Evolutionary conservation across 2,329 filamentous ascomycete species (phyloP).

Genomic region (Sporothrix variecibatus): DNA sequence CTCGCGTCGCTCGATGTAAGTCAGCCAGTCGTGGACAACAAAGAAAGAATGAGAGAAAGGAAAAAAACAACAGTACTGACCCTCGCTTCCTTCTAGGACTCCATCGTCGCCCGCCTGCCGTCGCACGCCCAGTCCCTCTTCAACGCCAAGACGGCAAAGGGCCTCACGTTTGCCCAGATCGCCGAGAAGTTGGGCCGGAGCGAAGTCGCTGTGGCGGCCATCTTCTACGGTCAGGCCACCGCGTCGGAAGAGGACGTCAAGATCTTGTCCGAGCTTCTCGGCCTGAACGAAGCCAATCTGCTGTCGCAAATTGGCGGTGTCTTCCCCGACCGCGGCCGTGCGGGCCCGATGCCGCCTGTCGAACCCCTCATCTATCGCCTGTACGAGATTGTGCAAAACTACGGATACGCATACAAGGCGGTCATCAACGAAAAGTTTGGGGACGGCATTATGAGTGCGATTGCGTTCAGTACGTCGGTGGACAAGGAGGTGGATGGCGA

Average conservation of each 20-base stretch:
- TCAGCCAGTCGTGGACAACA: not conserved
- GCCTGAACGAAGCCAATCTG: constrained; percentile 55
- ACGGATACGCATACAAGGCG: constrained; percentile 94
- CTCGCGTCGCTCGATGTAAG: constrained; percentile 45
- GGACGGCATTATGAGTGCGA: constrained; percentile 95
- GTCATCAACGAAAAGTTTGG: constrained; percentile 94
- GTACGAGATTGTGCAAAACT: constrained; percentile 95
- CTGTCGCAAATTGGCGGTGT: constrained; percentile 54
- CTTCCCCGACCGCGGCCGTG: constrained; percentile 80
- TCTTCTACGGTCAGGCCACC: constrained; percentile 78
- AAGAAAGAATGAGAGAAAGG: not conserved
- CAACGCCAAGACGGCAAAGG: constrained; percentile 73
- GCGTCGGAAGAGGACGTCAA: constrained; percentile 55
- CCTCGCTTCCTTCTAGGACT: constrained; percentile 49
- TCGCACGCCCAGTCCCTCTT: constrained; percentile 73
- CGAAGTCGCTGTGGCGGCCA: constrained; percentile 80
- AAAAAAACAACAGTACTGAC: not conserved
- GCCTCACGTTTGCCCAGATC: constrained; percentile 78
- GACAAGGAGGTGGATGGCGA: constrained; percentile 90
- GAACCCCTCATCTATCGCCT: constrained; percentile 88
- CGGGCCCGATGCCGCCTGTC: constrained; percentile 78
- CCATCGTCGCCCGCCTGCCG: constrained; percentile 69
- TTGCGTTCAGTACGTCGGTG: constrained; percentile 85
- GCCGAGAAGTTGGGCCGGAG: constrained; percentile 71
- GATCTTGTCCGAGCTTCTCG: constrained; percentile 60